These are phyloP conservation scores for Alternaria hordeiaustralica DNA, from an alignment of 2,329 filamentous ascomycete species.

Conservation along the genomic window DNA sequence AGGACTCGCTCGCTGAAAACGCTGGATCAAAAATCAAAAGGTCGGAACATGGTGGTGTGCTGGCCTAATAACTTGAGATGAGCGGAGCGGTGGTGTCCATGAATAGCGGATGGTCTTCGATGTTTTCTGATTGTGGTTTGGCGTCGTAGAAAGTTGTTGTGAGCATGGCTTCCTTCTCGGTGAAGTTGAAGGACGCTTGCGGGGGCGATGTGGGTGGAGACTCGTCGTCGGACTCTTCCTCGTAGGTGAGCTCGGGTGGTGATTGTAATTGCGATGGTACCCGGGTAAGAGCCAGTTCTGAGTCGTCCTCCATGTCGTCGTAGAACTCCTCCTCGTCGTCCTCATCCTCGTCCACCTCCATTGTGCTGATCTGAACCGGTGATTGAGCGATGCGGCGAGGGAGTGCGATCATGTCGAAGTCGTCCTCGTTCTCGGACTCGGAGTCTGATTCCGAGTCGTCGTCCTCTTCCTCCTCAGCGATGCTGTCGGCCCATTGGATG, in stretches of 20 bases:
- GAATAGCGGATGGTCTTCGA: conserved; percentile 49
- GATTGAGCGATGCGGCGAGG: conserved; percentile 50
- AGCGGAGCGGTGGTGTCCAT: conserved; percentile 50
- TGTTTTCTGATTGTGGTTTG: conserved; percentile 46
- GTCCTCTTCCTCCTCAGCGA: conserved; percentile 77
- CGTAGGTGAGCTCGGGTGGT: conserved; percentile 58
- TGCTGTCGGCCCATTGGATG: conserved; percentile 85
- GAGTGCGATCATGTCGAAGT: conserved; percentile 54
- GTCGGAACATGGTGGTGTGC: conserved; percentile 27
- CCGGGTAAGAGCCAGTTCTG: conserved; percentile 55
- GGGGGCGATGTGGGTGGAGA: conserved; percentile 56
- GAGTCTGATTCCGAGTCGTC: conserved; percentile 52
- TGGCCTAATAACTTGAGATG: conserved; percentile 50
- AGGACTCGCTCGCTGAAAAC: conserved; percentile 48
- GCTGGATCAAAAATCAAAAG: conserved; percentile 46
- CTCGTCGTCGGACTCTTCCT: conserved; percentile 58
- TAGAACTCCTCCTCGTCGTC: conserved; percentile 54
- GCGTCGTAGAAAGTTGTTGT: conserved; percentile 54
- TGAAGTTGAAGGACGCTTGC: conserved; percentile 53
- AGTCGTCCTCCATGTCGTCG: conserved; percentile 56
- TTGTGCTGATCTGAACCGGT: conserved; percentile 53
- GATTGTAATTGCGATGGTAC: conserved; percentile 53
- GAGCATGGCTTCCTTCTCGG: conserved; percentile 56
- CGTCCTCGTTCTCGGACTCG: conserved; percentile 63
- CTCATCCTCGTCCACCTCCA: conserved; percentile 51